These are phyloP conservation scores for Didymella pomorum DNA, from an alignment of 2,329 filamentous ascomycete genomes.

Conservation along the genomic window DNA sequence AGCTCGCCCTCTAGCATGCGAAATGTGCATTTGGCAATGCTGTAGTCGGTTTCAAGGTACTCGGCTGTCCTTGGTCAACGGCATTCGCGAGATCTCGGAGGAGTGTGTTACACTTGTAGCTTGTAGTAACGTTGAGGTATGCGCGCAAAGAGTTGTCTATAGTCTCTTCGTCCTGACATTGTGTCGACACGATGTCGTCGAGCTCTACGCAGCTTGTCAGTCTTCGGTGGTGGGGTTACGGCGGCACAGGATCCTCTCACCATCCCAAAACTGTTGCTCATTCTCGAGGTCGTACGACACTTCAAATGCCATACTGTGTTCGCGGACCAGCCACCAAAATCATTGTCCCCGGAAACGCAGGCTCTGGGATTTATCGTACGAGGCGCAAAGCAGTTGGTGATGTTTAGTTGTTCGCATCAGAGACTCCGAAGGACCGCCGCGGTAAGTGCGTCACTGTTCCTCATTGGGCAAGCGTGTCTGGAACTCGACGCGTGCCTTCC, in stretches of 20 bases:
- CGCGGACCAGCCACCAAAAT: conserved; percentile 45
- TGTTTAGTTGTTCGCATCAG: conserved; percentile 33
- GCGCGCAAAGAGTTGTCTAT: conserved; percentile 87
- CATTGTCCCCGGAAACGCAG: conserved; percentile 45
- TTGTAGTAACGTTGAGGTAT: conserved; percentile 81
- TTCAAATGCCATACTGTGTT: conserved; percentile 70
- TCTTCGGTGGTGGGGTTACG: conserved; percentile 37
- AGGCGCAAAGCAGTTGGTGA: conserved; percentile 33
- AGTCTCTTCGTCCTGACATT: conserved; percentile 67
- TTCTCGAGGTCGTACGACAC: conserved; percentile 74
- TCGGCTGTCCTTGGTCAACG: conserved; percentile 61
- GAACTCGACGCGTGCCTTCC: conserved; percentile 3
- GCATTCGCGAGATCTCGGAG: conserved; percentile 1
- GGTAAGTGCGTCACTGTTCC: conserved; percentile 35
- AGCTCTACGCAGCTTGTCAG: conserved; percentile 62
- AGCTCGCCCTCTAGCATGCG: conserved; percentile 78
- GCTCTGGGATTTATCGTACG: conserved; percentile 27
- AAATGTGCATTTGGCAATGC: conserved; percentile 81
- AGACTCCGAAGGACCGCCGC: conserved; percentile 34
- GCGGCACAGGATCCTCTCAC: conserved; percentile 59
- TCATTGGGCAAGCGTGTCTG: conserved; percentile 11
- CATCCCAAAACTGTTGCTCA: conserved; percentile 89
- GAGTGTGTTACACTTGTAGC: conserved; percentile 66
- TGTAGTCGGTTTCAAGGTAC: conserved; percentile 77
- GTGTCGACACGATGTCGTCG: conserved; percentile 68